These are phyloP conservation scores for Knoxia roxburghii DNA, from an alignment of 257 asterid genomes.

Conservation along the genomic window DNA sequence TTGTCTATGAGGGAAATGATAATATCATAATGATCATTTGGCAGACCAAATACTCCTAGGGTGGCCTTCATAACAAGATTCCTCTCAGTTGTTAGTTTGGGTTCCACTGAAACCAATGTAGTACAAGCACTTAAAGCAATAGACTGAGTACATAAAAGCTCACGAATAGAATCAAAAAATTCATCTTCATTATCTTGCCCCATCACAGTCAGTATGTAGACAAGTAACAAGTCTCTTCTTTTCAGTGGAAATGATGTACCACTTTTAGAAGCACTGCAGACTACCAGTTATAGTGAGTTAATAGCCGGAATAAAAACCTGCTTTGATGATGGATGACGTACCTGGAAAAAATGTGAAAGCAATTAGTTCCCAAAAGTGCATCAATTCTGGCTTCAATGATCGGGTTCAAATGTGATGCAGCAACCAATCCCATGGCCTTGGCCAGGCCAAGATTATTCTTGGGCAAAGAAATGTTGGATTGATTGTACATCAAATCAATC, in stretches of 20 bases:
- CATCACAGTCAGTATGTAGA: slow-evolving; percentile 90
- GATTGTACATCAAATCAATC: slow-evolving; percentile 82
- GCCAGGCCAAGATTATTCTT: slow-evolving; percentile 97
- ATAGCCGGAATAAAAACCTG: slow-evolving; percentile 98
- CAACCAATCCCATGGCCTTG: slow-evolving; percentile 98
- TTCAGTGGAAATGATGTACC: slow-evolving; percentile 88
- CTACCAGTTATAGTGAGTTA: slow-evolving; percentile 95
- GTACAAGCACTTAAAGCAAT: slow-evolving; percentile 89
- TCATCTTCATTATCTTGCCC: slow-evolving; percentile 92
- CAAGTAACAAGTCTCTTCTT: slow-evolving; percentile 87
- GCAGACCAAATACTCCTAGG: slow-evolving; percentile 85
- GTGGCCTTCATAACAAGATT: slow-evolving; percentile 96
- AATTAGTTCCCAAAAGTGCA: slow-evolving; percentile 97
- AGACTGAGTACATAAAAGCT: slow-evolving; percentile 82
- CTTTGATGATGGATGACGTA: slow-evolving; percentile 97
- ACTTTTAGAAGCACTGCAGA: slow-evolving; percentile 82
- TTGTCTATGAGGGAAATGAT: slow-evolving; percentile 68
- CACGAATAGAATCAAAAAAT: slow-evolving; percentile 69
- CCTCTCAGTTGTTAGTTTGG: slow-evolving; percentile 82
- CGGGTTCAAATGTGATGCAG: slow-evolving; percentile 96
- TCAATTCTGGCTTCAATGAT: slow-evolving; percentile 99
- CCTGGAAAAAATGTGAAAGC: slow-evolving; percentile 96
- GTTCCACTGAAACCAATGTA: slow-evolving; percentile 94
- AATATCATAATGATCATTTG: slow-evolving; percentile 89
- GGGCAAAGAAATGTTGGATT: slow-evolving; percentile 81